Conservation (phyloP, 208 protist species). For the Leishmania gerbilli region DNA sequence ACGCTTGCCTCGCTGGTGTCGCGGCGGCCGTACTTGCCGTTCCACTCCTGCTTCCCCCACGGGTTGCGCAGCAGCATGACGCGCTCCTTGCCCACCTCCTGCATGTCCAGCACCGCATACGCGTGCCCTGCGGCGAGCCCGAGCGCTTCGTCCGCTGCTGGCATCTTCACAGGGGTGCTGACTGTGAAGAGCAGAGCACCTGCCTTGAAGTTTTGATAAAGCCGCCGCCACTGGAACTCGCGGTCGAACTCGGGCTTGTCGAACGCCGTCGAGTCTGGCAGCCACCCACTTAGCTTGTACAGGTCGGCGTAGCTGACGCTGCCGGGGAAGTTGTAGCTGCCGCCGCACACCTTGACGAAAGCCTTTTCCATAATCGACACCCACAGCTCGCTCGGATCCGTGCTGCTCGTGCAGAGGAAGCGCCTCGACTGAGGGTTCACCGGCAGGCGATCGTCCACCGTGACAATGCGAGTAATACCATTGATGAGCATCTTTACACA, state of each 20-base stretch:
- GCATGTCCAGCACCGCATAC: slow-evolving; percentile 77
- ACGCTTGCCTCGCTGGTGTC: slow-evolving; percentile 48
- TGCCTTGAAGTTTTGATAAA: slow-evolving; percentile 52
- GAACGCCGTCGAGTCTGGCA: slow-evolving; percentile 66
- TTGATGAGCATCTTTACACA: slow-evolving; percentile 94
- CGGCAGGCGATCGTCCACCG: slow-evolving; percentile 88
- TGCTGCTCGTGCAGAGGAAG: slow-evolving; percentile 47
- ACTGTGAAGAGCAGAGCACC: slow-evolving; percentile 77
- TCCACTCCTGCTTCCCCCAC: slow-evolving; percentile 75
- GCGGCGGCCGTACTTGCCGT: slow-evolving; percentile 43
- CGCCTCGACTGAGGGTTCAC: slow-evolving; percentile 38
- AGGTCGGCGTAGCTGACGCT: slow-evolving; percentile 84
- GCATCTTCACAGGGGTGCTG: slow-evolving; percentile 40
- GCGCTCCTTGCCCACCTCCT: slow-evolving; percentile 46
- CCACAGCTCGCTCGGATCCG: slow-evolving; percentile 60
- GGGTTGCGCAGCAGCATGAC: slow-evolving; percentile 83
- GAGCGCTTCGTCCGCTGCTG: slow-evolving; percentile 30
- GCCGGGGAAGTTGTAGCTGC: slow-evolving; percentile 86
- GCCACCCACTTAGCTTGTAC: slow-evolving; percentile 89
- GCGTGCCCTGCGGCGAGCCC: slow-evolving; percentile 61
- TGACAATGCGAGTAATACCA: slow-evolving; percentile 86
- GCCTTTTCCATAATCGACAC: slow-evolving; percentile 91
- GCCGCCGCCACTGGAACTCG: slow-evolving; percentile 76
- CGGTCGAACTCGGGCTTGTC: slow-evolving; percentile 52
- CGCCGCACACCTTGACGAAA: slow-evolving; percentile 84